A percentile compares a stretch with the other conserved stretches of the same genome.
Conservation (phyloP, 176 grass and related monocot genomes). For the Dactylis glomerata region DNA sequence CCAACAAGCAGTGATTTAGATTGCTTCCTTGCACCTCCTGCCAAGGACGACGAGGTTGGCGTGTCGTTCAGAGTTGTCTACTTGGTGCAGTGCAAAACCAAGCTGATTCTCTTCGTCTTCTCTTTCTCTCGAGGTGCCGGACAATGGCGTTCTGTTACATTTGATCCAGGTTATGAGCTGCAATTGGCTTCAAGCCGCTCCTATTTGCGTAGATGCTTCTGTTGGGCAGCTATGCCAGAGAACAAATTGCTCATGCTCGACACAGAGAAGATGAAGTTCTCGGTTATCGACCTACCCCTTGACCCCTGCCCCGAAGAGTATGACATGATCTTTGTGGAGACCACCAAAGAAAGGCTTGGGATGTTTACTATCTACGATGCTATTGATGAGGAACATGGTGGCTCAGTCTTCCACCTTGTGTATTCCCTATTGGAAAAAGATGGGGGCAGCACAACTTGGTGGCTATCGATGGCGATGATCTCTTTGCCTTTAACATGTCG, state of each 20-base stretch:
- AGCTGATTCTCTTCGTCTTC: not conserved
- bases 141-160: not conserved
- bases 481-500: not conserved
- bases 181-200: not conserved
- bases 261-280: not conserved
- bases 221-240: not conserved
- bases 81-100: not conserved
- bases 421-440: not conserved
- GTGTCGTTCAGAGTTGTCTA: not conserved
- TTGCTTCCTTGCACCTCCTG: not conserved
- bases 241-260: not conserved
- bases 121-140: not conserved
- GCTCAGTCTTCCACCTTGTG: not conserved
- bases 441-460: not conserved
- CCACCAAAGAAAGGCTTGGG: not conserved
- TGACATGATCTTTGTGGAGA: not conserved
- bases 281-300: not conserved
- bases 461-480: not conserved
- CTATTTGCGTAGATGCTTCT: not conserved
- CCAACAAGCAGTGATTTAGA: not conserved
- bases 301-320: not conserved
- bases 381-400: not conserved
- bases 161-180: not conserved
- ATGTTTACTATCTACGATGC: not conserved
- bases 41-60: not conserved